Conservation (phyloP, 2,329 filamentous ascomycete genomes). For the Ceratocystis variospora region DNA sequence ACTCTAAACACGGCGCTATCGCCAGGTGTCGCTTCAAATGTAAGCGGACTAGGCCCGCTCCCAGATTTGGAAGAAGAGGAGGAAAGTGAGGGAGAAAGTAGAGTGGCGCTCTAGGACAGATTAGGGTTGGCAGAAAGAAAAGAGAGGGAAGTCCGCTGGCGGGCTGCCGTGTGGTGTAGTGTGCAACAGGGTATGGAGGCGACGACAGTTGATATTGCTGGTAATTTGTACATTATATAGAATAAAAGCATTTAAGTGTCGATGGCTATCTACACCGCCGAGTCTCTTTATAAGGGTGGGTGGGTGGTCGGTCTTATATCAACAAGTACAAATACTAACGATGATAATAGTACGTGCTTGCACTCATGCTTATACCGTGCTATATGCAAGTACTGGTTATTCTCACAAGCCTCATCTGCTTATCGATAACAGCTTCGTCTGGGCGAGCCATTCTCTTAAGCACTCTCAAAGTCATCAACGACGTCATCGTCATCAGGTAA, state of each 20-base stretch:
- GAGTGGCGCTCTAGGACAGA: not conserved
- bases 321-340: too few species aligned
- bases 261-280: not conserved
- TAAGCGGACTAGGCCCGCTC: slow-evolving; percentile 20
- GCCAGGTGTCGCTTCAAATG: slow-evolving; percentile 24
- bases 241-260: not conserved
- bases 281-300: not conserved
- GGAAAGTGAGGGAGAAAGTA: not conserved
- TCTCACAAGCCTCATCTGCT: not conserved
- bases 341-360: too few species aligned
- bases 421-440: not conserved
- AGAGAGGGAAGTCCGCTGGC: not conserved
- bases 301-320: too few species aligned
- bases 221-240: not conserved
- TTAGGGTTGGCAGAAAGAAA: not conserved
- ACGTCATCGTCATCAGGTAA: not conserved
- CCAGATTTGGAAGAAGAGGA: slow-evolving; percentile 7
- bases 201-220: not conserved
- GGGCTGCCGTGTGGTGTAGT: not conserved
- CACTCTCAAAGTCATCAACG: not conserved
- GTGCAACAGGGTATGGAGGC: not conserved
- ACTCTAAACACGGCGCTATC: slow-evolving; percentile 23
- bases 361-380: too few species aligned
- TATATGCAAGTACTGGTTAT: too few species aligned
- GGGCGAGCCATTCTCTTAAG: not conserved